Percentiles rank a stretch among this genome's conserved stretches.
phyloP scores from a whole-genome alignment of 2,329 filamentous ascomycete species.

The Cladobotryum mycophilum region DNA sequence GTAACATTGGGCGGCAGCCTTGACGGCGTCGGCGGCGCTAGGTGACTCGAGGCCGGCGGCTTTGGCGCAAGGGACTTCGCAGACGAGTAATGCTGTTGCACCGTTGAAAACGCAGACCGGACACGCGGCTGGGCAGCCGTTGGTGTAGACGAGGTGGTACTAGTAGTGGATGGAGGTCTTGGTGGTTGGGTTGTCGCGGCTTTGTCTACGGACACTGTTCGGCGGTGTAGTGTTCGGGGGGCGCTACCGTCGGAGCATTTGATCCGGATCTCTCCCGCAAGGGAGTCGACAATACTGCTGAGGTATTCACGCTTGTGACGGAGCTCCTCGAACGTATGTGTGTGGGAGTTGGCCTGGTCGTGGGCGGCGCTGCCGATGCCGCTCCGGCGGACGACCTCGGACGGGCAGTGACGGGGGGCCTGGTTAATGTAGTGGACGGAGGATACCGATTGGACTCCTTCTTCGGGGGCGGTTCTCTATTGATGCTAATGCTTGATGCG shows the following conservation, averaged over 20 bases:
- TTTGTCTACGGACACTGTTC: conserved; percentile 17
- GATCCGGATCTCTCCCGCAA: conserved; percentile 16
- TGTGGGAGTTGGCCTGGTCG: not conserved
- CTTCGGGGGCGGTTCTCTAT: conserved; percentile 20
- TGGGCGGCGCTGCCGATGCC: conserved; percentile 11
- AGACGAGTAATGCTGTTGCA: conserved; percentile 63
- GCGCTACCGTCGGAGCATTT: not conserved
- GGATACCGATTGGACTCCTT: conserved; percentile 25
- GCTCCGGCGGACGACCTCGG: conserved; percentile 26
- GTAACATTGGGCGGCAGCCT: conserved; percentile 56
- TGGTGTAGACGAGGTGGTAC: conserved; percentile 11
- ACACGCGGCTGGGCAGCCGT: conserved; percentile 27
- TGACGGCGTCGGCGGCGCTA: conserved; percentile 55
- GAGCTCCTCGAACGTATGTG: conserved; percentile 30
- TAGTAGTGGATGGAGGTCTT: conserved; percentile 2
- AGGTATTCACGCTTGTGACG: conserved; percentile 20
- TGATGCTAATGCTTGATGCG: conserved; percentile 13
- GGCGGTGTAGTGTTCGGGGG: too few relatives aligned
- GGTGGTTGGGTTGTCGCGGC: conserved; percentile 4
- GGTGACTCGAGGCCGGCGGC: conserved; percentile 50
- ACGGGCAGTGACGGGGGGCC: conserved; percentile 22
- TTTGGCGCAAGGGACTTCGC: conserved; percentile 56
- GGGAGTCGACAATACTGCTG: conserved; percentile 26
- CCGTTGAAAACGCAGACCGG: conserved; percentile 53
- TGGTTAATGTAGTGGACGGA: conserved; percentile 27